Evolutionary conservation across 2,329 filamentous ascomycete species (phyloP), one percentile per base, ranked within the genome.

Genomic region (Nothophoma quercina): DNA sequence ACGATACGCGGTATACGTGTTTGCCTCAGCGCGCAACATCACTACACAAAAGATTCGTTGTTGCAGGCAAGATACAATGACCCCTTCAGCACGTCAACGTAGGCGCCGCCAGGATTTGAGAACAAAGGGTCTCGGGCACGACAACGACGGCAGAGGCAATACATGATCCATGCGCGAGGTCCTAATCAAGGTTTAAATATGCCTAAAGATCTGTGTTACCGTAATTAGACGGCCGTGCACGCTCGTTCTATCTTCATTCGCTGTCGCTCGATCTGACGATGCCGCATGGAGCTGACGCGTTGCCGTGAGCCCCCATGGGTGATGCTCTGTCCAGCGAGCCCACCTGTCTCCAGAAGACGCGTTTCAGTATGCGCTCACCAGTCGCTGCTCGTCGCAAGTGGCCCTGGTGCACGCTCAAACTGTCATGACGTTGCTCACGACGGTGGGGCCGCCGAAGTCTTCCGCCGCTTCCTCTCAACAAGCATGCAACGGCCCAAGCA

Each of bases 261-360:
- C 38, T 39, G 38, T 28, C 25, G 32, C 22, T 28, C 22, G 22
- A 42, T 43, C 42, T 52, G 49, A 32, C 35, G 36, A 44, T 48
- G 32, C 38, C 44, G 28, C 22, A 45, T 40, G 40, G 19, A 55
- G 51, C 45, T 55, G 51, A 49, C 51, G 51, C 51, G 51, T 54
- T 49, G 15, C 48, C 33, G 7, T 23, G 39, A 13, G 39, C n/a
- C 34, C 43, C 44, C 36, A 23, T 48, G 39, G n/a, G 44, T 36
- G 44, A 15, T 44, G 26, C 38, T 13, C 15, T 36, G 23, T 9
- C 35, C 16, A 8, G 28, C 29, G 18, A 26, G 39, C 28, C 42
- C 36, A 41, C 32, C 7, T 7, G 41, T 42, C 36, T 52, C 25
- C 50, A 47, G 42, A 26, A 29, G 3, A 30, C 32, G 40, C 40